Conservation (phyloP, 495 filamentous ascomycete species). For the Tuber calosporum region DNA sequence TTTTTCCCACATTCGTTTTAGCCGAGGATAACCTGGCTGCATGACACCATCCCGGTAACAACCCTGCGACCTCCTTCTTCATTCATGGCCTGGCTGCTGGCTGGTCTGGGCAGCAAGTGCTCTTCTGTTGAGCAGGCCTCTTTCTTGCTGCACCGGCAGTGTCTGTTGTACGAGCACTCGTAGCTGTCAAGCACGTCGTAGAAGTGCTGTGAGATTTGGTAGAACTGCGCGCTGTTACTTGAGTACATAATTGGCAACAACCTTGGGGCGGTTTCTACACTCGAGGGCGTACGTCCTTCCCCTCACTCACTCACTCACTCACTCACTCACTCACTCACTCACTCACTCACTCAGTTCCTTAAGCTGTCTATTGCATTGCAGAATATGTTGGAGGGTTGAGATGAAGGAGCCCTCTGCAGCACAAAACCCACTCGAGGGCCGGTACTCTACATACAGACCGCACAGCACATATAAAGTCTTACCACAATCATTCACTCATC, state of each 20-base stretch:
- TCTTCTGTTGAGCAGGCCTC: not conserved
- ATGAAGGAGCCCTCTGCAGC: not conserved
- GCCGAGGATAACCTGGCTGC: not conserved
- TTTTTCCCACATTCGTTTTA: not conserved
- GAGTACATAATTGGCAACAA: no score
- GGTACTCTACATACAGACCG: no score
- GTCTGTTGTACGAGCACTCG: no score
- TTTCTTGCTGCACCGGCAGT: not conserved
- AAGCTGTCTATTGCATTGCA: not conserved
- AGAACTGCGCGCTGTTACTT: no score
- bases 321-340: no score
- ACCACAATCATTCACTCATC: not conserved
- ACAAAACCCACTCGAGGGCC: not conserved
- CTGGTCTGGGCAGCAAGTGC: not conserved
- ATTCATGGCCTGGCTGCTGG: not conserved
- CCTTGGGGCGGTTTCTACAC: no score
- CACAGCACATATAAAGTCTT: no score
- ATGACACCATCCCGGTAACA: not conserved
- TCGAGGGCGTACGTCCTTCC: no score
- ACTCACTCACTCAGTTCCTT: not conserved
- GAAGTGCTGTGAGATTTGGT: no score
- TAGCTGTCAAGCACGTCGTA: no score
- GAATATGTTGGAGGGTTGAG: not conserved
- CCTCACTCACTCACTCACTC: no score
- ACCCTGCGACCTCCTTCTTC: not conserved